Evolutionary conservation across 768 basidiomycete genomes (phyloP), one percentile per base, ranked within the genome.

Genomic region (Termitomyces sp.): DNA sequence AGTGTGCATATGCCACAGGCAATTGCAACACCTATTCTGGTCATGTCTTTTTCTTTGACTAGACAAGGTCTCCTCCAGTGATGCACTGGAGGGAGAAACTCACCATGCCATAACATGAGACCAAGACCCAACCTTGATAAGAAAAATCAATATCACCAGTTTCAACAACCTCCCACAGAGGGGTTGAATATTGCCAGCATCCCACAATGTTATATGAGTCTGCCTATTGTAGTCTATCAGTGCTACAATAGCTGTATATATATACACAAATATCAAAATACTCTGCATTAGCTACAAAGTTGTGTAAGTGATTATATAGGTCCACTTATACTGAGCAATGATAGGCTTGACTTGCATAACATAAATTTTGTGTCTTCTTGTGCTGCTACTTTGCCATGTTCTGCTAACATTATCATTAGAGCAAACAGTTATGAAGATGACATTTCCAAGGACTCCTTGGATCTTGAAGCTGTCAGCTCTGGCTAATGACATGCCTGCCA

Each of bases 391-490:
- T 32, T 37, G n/a, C 17, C 35, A 35, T 16, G 11, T 27, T 17
- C 14, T 23, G 5, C 30, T 47, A 14, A 42, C 2, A n/a, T 9
- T 23, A 35, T 28, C 54, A 44, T 60, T n/a, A 75, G 78, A 34
- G 61, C 74, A 64, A 63, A 78, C 59, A 59, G 67, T 47, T 68
- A 71, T 39, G 70, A 57, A 12, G 59, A 66, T 8, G 32, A 34
- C 37, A 59, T 46, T 16, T 45, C 44, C 8, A 60, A 78, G n/a
- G 14, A 89, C 88, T 0, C 88, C 88, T 9, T 90, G 88, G 88
- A 77, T 88, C 55, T 90, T 88, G 88, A 83, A 78, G 68, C 81
- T 85, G 25, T 65, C 76, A 34, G 70, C 72, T 55, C 70, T 84
- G 21, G 57, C 65, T 9, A 64, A 73, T 32, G 70, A 74, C 27